Conservation (phyloP, 306 rosid genomes). For the Lupinus albus region DNA sequence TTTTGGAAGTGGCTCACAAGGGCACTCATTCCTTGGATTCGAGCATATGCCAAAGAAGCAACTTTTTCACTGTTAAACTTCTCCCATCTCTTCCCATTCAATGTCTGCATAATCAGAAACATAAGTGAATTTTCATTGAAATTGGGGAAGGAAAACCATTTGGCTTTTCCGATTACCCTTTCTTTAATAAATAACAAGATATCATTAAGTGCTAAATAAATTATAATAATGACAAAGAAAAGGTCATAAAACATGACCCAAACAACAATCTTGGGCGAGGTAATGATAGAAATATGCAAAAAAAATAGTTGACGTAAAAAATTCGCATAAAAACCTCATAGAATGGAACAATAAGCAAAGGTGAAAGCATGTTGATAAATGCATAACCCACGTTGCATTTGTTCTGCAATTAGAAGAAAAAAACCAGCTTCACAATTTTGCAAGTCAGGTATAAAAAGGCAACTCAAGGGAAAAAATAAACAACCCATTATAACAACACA, state of each 20-base stretch:
- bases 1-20: slow-evolving; percentile 96
- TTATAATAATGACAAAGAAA: slow-evolving; percentile 15
- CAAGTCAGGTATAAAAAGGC: not conserved
- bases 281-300: slow-evolving; percentile 30
- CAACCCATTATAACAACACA: slow-evolving; percentile 24
- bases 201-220: slow-evolving; percentile 30
- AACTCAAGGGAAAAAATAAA: not conserved
- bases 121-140: not conserved
- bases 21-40: slow-evolving; percentile 94
- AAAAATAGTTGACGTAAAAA: not conserved
- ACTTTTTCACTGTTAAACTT: slow-evolving; percentile 98
- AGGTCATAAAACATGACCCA: slow-evolving; percentile 16
- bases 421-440: slow-evolving; percentile 34
- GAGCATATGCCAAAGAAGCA: slow-evolving; percentile 95
- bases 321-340: slow-evolving; percentile 52
- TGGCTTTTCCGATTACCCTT: slow-evolving; percentile 4
- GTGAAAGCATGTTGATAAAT: slow-evolving; percentile 98
- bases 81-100: slow-evolving; percentile 97
- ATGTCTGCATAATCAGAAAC: slow-evolving; percentile 61
- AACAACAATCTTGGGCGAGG: slow-evolving; percentile 18
- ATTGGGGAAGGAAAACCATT: not conserved
- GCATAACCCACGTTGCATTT: slow-evolving; percentile 99
- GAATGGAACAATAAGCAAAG: slow-evolving; percentile 80
- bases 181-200: slow-evolving; percentile 20
- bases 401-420: slow-evolving; percentile 60